Conservation (phyloP, 441 rosid genomes). For the Brassica hybrid region DNA sequence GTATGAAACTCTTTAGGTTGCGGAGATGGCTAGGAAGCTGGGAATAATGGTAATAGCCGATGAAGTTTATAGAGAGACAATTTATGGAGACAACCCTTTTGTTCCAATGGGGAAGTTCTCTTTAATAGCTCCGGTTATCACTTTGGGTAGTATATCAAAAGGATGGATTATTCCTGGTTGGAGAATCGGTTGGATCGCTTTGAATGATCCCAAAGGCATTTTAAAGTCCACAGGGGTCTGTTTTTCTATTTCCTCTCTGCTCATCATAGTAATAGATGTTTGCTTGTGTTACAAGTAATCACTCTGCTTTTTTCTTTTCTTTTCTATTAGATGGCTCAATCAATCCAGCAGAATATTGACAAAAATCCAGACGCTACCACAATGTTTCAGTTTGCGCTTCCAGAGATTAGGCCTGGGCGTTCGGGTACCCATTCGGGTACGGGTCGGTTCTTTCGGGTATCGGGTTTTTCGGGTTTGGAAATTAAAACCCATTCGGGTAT, state of each 20-base stretch:
- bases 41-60: neutral
- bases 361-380: constrained; percentile 30
- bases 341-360: constrained; percentile 39
- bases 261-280: neutral
- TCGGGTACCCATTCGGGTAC: no score
- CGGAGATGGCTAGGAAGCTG: neutral
- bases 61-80: neutral
- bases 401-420: no score
- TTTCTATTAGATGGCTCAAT: constrained; percentile 47
- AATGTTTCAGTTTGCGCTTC: constrained; percentile 37
- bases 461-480: no score
- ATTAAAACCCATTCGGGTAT: no score
- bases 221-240: neutral
- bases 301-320: constrained; percentile 27
- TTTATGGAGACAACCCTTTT: neutral
- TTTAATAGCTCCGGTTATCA: neutral
- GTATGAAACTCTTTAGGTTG: neutral
- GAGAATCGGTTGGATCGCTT: neutral
- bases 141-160: neutral
- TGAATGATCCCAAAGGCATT: neutral
- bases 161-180: neutral
- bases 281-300: constrained; percentile 43
- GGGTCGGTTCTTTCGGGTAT: no score
- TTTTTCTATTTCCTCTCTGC: neutral
- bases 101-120: neutral